Base-by-base conservation (phyloP, 2,329 filamentous ascomycete genomes). In the Xylariaceae sp. region DNA sequence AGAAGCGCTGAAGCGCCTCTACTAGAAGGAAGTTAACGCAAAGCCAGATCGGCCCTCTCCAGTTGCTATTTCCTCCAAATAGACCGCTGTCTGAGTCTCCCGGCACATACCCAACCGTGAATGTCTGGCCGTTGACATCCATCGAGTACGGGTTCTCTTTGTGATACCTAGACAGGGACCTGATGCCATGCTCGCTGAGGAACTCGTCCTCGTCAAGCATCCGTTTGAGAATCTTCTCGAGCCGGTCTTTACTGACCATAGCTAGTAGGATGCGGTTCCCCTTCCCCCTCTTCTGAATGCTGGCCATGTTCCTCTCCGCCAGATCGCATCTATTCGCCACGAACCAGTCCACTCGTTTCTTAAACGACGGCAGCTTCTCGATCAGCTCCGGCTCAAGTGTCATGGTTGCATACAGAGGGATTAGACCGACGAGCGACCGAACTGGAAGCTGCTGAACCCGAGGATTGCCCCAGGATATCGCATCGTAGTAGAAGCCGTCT, bases 401-500 rank as follows among this genome's bases (percentile, higher is more conserved):
- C 58, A 95, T 77, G 2, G 91, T 95, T 5, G 91, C 91, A 68
- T 95, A 97, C 8, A 97, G 81, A 1, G 92, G 92, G 60, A 97
- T 97, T 55, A 97, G 76, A 8, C 94, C 92, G 50, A 97, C 92
- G 6, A 97, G 81, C 12, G 92, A 97, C 55, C 91, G 81, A 50
- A 97, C 89, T 1, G 90, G 91, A 67, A 97, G 81, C 71, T 96
- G 91, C 67, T 96, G 89, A 51, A 89, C 89, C 86, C 87, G 95
- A 6, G 91, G 91, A 6, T 91, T 91, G 48, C 92, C 92, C 84
- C 90, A 97, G 1, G 91, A 95, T 61, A 97, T 97, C 30, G 92
- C 92, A 73, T 97, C 92, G 69, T 97, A 97, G 79, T 97, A 97
- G 78, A 97, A 97, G 54, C 89, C 91, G 71, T 97, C 92, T 59